Conservation (phyloP, 164 flowering plant genomes). For the Annona cherimola region DNA sequence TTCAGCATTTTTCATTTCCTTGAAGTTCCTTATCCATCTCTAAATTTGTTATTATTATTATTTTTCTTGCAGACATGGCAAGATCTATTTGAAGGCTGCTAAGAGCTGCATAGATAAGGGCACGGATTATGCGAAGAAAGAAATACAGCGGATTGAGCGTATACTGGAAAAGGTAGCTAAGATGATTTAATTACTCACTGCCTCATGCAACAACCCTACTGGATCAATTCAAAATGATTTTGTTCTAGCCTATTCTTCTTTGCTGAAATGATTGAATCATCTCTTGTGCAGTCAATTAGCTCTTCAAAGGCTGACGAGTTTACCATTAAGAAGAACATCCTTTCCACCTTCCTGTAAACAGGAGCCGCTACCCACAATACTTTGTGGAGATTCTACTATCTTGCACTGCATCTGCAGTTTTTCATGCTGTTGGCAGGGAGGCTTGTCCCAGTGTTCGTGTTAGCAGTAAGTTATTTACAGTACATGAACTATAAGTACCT, state of each 20-base stretch:
- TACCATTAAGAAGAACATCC: conserved; percentile 80
- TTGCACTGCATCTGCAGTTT: not conserved
- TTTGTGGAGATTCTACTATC: not conserved
- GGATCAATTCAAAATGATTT: not conserved
- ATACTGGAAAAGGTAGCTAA: conserved; percentile 74
- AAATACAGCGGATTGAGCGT: conserved; percentile 70
- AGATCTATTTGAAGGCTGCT: conserved; percentile 76
- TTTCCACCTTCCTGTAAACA: conserved; percentile 47
- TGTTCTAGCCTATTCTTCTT: not conserved
- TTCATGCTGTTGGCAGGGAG: not conserved
- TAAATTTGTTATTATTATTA: too few relatives aligned
- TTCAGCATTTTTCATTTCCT: not conserved
- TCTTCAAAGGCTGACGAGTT: conserved; percentile 79
- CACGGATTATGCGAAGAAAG: conserved; percentile 76
- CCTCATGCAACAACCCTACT: not conserved
- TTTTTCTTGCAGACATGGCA: conserved; percentile 54
- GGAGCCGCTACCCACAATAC: not conserved
- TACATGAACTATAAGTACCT: not conserved
- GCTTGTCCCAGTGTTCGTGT: not conserved
- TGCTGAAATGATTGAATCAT: not conserved
- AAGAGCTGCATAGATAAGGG: conserved; percentile 67
- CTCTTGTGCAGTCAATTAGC: conserved; percentile 65
- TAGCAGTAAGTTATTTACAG: not conserved
- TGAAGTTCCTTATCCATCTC: not conserved
- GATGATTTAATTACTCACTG: not conserved